These are phyloP conservation scores for Microcyclospora pomicola DNA, from an alignment of 2,329 filamentous ascomycete species.

Conservation along the genomic window DNA sequence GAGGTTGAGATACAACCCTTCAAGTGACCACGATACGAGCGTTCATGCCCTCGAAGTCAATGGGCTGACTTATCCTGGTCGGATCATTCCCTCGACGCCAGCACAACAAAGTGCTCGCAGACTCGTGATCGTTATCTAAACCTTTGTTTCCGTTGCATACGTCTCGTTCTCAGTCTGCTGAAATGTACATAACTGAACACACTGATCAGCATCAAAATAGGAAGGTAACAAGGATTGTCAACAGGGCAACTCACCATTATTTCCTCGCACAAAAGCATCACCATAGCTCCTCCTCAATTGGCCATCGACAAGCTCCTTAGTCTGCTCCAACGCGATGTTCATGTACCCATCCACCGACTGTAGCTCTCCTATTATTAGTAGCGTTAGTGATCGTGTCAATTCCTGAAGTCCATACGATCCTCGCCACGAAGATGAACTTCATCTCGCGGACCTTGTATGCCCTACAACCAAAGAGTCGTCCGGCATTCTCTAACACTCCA, in stretches of 20 bases:
- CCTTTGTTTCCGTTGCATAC: background rate
- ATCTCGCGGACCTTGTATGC: no score
- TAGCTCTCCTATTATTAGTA: slow-evolving; percentile 56
- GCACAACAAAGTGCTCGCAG: no score
- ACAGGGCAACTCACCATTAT: slow-evolving; percentile 55
- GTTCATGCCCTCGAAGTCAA: no score
- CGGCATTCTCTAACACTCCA: background rate
- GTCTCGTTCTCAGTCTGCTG: slow-evolving; percentile 36
- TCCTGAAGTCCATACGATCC: no score
- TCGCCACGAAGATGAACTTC: no score
- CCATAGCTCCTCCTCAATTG: slow-evolving; percentile 71
- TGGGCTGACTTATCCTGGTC: no score
- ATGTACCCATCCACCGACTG: slow-evolving; percentile 98
- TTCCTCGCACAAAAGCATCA: slow-evolving; percentile 89
- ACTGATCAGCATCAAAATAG: slow-evolving; percentile 3
- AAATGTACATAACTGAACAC: slow-evolving; percentile 53
- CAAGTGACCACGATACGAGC: no score
- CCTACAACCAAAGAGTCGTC: background rate
- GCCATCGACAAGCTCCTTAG: slow-evolving; percentile 80
- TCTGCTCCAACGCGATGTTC: slow-evolving; percentile 98
- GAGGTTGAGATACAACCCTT: no score
- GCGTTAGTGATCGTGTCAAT: no score
- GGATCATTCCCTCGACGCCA: no score
- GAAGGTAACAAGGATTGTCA: background rate
- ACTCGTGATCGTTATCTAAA: no score